phyloP scores from a whole-genome alignment of 768 basidiomycete genomes.

The Lyophyllum decastes region DNA sequence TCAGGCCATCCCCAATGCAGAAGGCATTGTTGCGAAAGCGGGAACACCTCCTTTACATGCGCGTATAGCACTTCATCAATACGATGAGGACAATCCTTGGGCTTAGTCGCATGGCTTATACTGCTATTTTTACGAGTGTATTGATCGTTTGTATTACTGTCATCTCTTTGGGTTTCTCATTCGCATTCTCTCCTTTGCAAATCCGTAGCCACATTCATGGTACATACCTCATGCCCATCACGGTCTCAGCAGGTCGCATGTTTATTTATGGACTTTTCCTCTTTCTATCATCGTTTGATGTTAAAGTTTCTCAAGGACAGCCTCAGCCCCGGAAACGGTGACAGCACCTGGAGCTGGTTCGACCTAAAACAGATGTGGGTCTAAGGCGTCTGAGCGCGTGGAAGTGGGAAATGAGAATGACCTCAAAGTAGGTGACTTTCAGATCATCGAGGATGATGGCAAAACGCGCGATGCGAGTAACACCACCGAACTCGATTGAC shows the following conservation, averaged over 20 bases:
- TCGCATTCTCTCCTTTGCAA: slow-evolving; percentile 6
- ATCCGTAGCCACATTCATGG: neutral
- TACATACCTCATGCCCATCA: neutral
- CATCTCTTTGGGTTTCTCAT: slow-evolving; percentile 7
- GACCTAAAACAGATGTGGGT: slow-evolving; percentile 32
- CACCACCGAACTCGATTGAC: slow-evolving; percentile 51
- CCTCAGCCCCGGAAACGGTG: slow-evolving; percentile 58
- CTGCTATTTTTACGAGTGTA: neutral
- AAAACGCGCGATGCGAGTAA: slow-evolving; percentile 61
- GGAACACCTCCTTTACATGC: slow-evolving; percentile 50
- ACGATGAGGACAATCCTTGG: slow-evolving; percentile 62
- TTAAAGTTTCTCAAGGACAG: slow-evolving; percentile 52
- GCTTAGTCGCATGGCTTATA: slow-evolving; percentile 31
- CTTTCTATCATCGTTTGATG: slow-evolving; percentile 4
- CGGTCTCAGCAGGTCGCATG: neutral
- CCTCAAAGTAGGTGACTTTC: slow-evolving; percentile 66
- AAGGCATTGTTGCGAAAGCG: slow-evolving; percentile 30
- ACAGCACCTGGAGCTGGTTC: slow-evolving; percentile 50
- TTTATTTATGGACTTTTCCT: neutral
- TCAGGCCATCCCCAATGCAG: slow-evolving; percentile 21
- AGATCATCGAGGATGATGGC: slow-evolving; percentile 71
- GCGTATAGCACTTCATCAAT: slow-evolving; percentile 29
- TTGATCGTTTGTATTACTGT: slow-evolving; percentile 5
- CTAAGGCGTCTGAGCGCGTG: slow-evolving; percentile 12
- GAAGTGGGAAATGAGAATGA: slow-evolving; percentile 26